phyloP scores from a whole-genome alignment of 257 asterid genomes.

The Solanum peruvianum region DNA sequence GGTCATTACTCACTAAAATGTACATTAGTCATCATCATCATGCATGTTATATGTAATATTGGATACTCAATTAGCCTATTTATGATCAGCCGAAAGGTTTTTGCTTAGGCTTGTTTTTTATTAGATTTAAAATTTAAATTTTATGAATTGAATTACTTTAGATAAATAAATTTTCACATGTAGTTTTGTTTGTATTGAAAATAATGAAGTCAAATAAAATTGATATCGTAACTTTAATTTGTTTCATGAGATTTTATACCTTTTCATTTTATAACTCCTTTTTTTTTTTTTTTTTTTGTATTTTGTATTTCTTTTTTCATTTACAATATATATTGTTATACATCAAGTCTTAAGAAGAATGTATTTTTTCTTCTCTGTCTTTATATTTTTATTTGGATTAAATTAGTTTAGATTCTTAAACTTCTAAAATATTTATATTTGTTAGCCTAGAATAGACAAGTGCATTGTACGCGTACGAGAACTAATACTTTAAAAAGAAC shows the following conservation, averaged over 20 bases:
- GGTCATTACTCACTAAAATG: neutral
- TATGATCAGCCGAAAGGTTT: neutral
- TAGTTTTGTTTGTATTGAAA: neutral
- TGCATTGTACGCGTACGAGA: too few species aligned
- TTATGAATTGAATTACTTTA: neutral
- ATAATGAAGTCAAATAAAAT: neutral
- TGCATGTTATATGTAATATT: neutral
- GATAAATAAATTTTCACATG: neutral
- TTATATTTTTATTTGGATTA: neutral
- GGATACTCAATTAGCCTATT: neutral
- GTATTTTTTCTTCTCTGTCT: neutral
- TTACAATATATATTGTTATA: too few species aligned
- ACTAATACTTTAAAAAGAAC: too few species aligned
- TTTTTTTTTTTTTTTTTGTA: fast-evolving
- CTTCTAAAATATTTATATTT: too few species aligned
- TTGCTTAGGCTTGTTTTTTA: neutral
- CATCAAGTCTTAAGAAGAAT: neutral
- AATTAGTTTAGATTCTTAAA: too few species aligned
- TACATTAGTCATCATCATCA: neutral
- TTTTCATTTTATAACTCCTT: neutral
- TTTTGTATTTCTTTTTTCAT: neutral
- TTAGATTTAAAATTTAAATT: neutral
- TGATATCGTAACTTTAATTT: neutral
- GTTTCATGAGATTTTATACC: neutral
- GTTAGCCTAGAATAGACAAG: too few species aligned